Percentiles rank a stretch among this genome's conserved stretches.
phyloP scores from a whole-genome alignment of 1,284 basidiomycete genomes.

The Moesziomyces sp. region DNA sequence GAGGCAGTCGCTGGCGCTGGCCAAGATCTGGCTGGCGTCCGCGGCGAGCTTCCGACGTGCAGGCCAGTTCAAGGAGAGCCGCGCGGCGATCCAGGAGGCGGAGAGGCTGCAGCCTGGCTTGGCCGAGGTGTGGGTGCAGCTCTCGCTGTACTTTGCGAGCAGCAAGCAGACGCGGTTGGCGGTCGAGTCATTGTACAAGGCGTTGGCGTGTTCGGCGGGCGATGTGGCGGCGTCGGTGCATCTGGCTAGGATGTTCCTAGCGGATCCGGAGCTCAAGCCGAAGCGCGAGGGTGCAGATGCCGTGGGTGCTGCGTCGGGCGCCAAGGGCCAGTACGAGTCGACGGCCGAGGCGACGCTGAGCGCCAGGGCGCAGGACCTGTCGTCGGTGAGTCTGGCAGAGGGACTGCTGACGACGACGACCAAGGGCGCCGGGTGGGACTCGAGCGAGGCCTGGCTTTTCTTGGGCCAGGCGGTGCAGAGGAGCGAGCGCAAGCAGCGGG shows the following conservation, averaged over 20 bases:
- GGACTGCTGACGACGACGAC: slow-evolving; percentile 59
- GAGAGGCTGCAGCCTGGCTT: slow-evolving; percentile 87
- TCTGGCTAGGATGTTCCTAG: slow-evolving; percentile 61
- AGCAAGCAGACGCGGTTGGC: slow-evolving; percentile 41
- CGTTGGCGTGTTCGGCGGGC: slow-evolving; percentile 56
- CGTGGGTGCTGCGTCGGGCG: slow-evolving; percentile 1
- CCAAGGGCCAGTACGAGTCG: slow-evolving; percentile 17
- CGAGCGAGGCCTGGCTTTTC: slow-evolving; percentile 64
- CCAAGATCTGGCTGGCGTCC: slow-evolving; percentile 90
- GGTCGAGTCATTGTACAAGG: slow-evolving; percentile 65
- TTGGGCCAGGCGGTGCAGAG: slow-evolving; percentile 53
- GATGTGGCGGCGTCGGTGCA: slow-evolving; percentile 62
- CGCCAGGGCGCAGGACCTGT: slow-evolving; percentile 42
- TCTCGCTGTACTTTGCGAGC: slow-evolving; percentile 54
- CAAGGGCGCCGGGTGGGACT: slow-evolving; percentile 53
- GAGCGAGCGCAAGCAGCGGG: slow-evolving; percentile 36
- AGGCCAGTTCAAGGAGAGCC: slow-evolving; percentile 87
- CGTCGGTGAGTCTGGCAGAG: slow-evolving; percentile 60
- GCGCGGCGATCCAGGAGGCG: slow-evolving; percentile 92
- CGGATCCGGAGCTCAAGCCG: slow-evolving; percentile 45
- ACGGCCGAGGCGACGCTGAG: slow-evolving; percentile 45
- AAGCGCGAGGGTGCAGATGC: slow-evolving; percentile 8
- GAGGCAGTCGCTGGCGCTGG: slow-evolving; percentile 70
- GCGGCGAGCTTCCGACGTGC: slow-evolving; percentile 91
- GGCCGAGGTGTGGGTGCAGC: slow-evolving; percentile 91